A percentile compares a stretch with the other conserved stretches of the same genome.
phyloP scores from a whole-genome alignment of 768 basidiomycete species.

The Leccinum obscurum region DNA sequence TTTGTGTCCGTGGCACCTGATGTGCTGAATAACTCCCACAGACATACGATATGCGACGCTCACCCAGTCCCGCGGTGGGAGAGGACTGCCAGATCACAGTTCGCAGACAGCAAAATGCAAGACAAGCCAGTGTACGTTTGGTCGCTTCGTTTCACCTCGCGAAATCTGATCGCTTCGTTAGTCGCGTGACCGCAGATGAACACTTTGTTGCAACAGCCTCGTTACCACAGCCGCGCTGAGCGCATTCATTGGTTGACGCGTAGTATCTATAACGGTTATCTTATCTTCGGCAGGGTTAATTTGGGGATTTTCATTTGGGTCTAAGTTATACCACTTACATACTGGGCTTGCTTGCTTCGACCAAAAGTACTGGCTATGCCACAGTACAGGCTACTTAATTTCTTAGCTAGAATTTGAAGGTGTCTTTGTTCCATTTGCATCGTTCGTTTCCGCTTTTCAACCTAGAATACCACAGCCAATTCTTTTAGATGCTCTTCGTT shows the following conservation, averaged over 20 bases:
- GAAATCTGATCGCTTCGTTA: slow-evolving; percentile 18
- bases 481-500: slow-evolving; percentile 4
- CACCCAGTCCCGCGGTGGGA: slow-evolving; percentile 33
- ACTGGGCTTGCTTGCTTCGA: slow-evolving; percentile 7
- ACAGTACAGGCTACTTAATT: slow-evolving; percentile 18
- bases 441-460: slow-evolving; percentile 13
- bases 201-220: slow-evolving; percentile 2
- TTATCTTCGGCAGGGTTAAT: slow-evolving; percentile 27
- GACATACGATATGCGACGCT: slow-evolving; percentile 32
- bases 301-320: slow-evolving; percentile 19
- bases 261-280: slow-evolving; percentile 16
- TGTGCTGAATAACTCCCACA: slow-evolving; percentile 7
- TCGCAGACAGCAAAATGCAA: slow-evolving; percentile 29
- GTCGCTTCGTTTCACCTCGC: neutral
- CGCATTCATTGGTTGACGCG: slow-evolving; percentile 18
- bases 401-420: slow-evolving; percentile 7
- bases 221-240: slow-evolving; percentile 23
- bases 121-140: slow-evolving; percentile 23
- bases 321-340: slow-evolving; percentile 30
- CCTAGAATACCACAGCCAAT: slow-evolving; percentile 7
- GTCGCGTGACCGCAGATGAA: slow-evolving; percentile 35
- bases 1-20: slow-evolving; percentile 4
- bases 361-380: slow-evolving; percentile 26
- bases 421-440: slow-evolving; percentile 15
- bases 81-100: slow-evolving; percentile 35